Conservation (phyloP, 305 asterid genomes). For the Fraxinus greggii region DNA sequence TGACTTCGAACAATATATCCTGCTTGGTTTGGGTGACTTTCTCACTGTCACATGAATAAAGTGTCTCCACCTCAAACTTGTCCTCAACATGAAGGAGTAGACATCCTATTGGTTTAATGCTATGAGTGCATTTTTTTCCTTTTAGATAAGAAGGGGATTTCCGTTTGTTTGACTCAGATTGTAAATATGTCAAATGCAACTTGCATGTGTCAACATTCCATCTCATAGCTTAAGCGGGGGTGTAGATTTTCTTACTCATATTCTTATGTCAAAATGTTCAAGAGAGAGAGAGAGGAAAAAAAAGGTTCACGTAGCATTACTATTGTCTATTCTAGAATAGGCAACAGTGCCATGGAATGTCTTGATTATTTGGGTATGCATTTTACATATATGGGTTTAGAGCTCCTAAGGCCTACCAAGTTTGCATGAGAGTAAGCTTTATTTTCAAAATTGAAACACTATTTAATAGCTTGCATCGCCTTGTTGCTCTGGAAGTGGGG, state of each 20-base stretch:
- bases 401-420: constrained; percentile 9
- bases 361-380: constrained; percentile 11
- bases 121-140: constrained; percentile 1
- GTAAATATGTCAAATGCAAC: neutral
- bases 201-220: constrained; percentile 9
- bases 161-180: neutral
- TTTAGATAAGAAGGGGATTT: neutral
- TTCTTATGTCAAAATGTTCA: neutral
- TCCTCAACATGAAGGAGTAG: neutral
- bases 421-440: neutral
- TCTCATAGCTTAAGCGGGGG: neutral
- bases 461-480: neutral
- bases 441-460: neutral
- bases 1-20: neutral
- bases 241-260: neutral
- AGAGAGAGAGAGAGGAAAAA: neutral
- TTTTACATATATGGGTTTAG: constrained; percentile 5
- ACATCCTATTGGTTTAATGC: neutral
- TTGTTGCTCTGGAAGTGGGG: constrained; percentile 4
- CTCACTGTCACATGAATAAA: neutral
- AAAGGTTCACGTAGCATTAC: neutral
- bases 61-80: neutral
- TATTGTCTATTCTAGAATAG: neutral
- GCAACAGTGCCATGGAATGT: neutral
- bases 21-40: constrained; percentile 1